Percentiles rank a stretch among this genome's conserved stretches.
These are phyloP conservation scores for Diplotaxis tenuifolia DNA, from an alignment of 345 rosid genomes.

Conservation along the genomic window DNA sequence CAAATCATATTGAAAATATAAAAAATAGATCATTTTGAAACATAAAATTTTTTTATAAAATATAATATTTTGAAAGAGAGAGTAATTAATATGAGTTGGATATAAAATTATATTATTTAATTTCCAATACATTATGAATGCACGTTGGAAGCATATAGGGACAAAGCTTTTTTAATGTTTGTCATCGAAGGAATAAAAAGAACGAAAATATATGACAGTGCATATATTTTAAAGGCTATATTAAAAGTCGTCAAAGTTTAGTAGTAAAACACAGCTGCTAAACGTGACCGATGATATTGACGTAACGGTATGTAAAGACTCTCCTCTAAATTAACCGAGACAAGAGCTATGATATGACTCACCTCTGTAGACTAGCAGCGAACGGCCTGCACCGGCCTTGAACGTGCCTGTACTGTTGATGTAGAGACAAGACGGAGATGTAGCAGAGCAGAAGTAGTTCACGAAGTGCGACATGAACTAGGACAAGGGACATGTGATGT, in stretches of 20 bases:
- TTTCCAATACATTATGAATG: constrained; percentile 26
- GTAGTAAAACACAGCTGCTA: constrained; percentile 9
- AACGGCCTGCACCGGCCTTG: neutral
- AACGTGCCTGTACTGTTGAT: constrained; percentile 5
- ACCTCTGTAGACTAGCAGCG: neutral
- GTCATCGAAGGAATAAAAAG: constrained; percentile 37
- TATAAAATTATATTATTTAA: constrained; percentile 17
- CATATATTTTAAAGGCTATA: neutral
- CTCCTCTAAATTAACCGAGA: neutral
- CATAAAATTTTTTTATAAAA: no score
- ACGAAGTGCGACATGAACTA: no score
- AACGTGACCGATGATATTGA: constrained; percentile 23
- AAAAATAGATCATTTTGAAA: no score
- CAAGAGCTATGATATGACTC: constrained; percentile 21
- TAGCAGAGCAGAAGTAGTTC: no score
- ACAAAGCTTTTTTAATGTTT: constrained; percentile 20
- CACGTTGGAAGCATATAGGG: constrained; percentile 41
- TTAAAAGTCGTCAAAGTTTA: constrained; percentile 6
- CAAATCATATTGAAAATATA: no score
- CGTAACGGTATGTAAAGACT: constrained; percentile 4
- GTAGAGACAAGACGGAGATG: no score
- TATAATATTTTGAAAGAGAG: no score
- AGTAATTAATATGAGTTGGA: neutral
- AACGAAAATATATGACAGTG: constrained; percentile 18
- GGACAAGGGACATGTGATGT: no score